Evolutionary conservation across 495 filamentous ascomycete genomes (phyloP), one percentile per base, ranked within the genome.

Genomic region (Melanomma pulvis-pyrius): DNA sequence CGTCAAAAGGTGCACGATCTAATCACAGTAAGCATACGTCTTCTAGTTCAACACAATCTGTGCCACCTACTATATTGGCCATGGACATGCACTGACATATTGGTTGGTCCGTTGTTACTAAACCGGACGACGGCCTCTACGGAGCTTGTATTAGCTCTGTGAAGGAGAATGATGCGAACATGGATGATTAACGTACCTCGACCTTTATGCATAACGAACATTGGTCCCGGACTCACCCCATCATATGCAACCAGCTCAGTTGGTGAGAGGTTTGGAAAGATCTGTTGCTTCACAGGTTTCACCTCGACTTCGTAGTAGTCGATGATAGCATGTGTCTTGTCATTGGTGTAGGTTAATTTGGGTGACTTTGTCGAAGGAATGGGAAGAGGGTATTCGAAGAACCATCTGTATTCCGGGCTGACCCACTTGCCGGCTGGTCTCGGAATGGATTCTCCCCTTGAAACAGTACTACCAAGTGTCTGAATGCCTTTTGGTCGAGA

Each of bases 221-320:
- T 82, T 6, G 81, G 81, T 0, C 81, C 81, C 0, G 82, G 81
- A 34, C 74, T 74, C 7, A 78, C 78, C 28, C 81, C 81, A 69
- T 84, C 76, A 47, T 83, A 83, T 0, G 79, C 82, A 24, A 79
- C 70, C 7, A 83, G 61, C 8, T 70, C 76, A 4, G 81, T 76
- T 12, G 74, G 60, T 4, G 70, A 68, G 22, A 80, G 76, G 59
- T 74, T 75, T 0, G 80, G 80, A 59, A 81, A 84, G 5, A 82
- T 74, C 55, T 78, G 72, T 22, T 77, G 56, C 22, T 74, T 56
- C 70, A 82, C 80, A 5, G 66, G n/a, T 46, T 77, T 78, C 62
- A 83, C 78, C 26, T 76, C 73, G 3, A 82, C 69, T 63, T 83
- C 65, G 48, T 82, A 84, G 55, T 77, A 81, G 55, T 76, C 73